Base-by-base conservation (phyloP, 495 filamentous ascomycete species). In the Apiosordaria backusii region DNA sequence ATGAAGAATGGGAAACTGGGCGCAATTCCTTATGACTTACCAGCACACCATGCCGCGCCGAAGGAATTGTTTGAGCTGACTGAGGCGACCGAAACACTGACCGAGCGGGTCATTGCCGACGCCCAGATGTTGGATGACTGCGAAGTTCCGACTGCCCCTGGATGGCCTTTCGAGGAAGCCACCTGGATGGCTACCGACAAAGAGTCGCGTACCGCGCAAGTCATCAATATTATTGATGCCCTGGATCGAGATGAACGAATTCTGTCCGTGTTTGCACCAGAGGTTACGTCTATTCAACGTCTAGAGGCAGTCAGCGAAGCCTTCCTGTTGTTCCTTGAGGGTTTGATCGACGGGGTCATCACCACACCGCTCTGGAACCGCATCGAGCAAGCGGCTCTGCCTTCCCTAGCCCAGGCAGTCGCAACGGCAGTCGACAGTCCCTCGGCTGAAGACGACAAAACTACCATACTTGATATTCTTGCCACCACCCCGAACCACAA, bases 1-100 rank as follows among this genome's bases (percentile, higher is more conserved):
- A 70, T 58, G 66, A 75, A 68, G 27, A 71, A 66, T 19, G 68
- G 68, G 21, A 61, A 29, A 3, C 61, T 57, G 35, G 82, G 70
- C 7, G 76, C 77, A 71, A 83, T 75, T 70, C 77, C 76, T 64
- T 77, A 80, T 73, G 74, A 81, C 65, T 67, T 81, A 53, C 74
- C 79, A 69, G 78, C 78, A 23, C 76, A 81, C 64, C 74, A 75
- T 24, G 79, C 76, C 9, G 79, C 90, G 13, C 93, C 95, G 1
- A 84, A 88, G 50, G 93, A 97, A 70, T 84, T 97, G 35, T 96
- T 96, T 77, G 87, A 87, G 71, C 84, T 99, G 68, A 97, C 92
- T 13, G 90, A 96, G 70, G 85, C 88, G 2, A 83, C 97, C 68
- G 92, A 94, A 68, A 83, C 83, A 57, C 79, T 97, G 54, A 83